phyloP scores from a whole-genome alignment of 2,329 filamentous ascomycete species.

The Huntiella abstrusa region DNA sequence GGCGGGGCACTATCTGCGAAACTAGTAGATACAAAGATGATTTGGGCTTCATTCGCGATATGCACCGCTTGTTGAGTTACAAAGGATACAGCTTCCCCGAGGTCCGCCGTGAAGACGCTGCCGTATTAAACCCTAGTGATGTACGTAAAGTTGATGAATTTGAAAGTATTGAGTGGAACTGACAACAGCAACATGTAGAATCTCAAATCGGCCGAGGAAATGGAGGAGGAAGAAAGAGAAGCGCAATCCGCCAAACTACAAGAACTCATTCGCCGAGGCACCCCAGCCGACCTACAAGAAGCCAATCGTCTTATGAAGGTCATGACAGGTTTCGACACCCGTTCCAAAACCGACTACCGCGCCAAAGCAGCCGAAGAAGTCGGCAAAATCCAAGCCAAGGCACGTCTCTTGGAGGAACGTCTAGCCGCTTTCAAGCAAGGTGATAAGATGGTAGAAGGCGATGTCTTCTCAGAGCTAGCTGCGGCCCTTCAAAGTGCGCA shows the following conservation, averaged over 20 bases:
- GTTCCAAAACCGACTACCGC: conserved; percentile 91
- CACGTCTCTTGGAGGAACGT: conserved; percentile 78
- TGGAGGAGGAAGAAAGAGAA: conserved; percentile 91
- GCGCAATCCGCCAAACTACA: conserved; percentile 97
- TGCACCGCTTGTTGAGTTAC: conserved; percentile 88
- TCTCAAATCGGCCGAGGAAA: conserved; percentile 88
- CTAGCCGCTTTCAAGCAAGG: conserved; percentile 67
- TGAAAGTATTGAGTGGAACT: neutral
- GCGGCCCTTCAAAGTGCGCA: conserved; percentile 80
- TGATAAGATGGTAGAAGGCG: conserved; percentile 52
- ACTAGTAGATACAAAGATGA: conserved; percentile 97
- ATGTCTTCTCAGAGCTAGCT: conserved; percentile 67
- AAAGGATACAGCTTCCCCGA: conserved; percentile 96
- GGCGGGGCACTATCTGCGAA: conserved; percentile 94
- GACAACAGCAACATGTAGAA: conserved; percentile 35
- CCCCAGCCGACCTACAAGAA: conserved; percentile 85
- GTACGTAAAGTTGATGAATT: conserved; percentile 34
- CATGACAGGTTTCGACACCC: conserved; percentile 93
- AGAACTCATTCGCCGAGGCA: conserved; percentile 80
- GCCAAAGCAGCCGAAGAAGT: conserved; percentile 96
- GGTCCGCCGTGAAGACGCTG: conserved; percentile 79
- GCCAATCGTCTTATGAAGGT: conserved; percentile 97
- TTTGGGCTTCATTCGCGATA: conserved; percentile 86
- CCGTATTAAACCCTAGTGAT: conserved; percentile 90
- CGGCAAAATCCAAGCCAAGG: conserved; percentile 87